These are phyloP conservation scores for Heliamphora exappendiculata DNA, from an alignment of 148 eudicot genomes.

Conservation along the genomic window DNA sequence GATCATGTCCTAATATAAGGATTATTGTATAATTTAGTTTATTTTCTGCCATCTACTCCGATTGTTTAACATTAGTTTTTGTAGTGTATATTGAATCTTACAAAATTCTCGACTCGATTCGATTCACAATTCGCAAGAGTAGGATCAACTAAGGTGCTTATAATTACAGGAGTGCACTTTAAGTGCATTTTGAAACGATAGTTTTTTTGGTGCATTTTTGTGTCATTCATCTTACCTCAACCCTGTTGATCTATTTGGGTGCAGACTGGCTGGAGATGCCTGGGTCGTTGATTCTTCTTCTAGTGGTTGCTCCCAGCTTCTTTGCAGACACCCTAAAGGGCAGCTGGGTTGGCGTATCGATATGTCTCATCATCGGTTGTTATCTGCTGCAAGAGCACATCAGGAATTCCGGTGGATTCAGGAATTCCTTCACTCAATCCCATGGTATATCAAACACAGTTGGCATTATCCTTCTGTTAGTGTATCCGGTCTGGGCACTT, in stretches of 20 bases:
- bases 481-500: constrained; percentile 73
- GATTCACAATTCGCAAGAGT: too few species aligned
- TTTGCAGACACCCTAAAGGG: constrained; percentile 45
- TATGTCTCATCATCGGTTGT: constrained; percentile 67
- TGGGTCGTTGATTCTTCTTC: constrained; percentile 59
- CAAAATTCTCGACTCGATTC: too few species aligned
- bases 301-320: constrained; percentile 70
- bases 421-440: constrained; percentile 66
- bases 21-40: too few species aligned
- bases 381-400: constrained; percentile 88
- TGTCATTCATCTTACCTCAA: background rate
- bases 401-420: constrained; percentile 68
- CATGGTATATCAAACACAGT: constrained; percentile 79
- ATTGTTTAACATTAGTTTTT: too few species aligned
- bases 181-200: background rate
- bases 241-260: background rate
- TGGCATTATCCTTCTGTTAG: constrained; percentile 63
- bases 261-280: constrained; percentile 82
- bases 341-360: constrained; percentile 44
- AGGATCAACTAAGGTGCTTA: too few species aligned
- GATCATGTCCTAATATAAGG: too few species aligned
- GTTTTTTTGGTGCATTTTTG: background rate
- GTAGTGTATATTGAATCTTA: too few species aligned
- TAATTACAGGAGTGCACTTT: too few species aligned
- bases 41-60: too few species aligned